Evolutionary conservation across 108 stramenopile species (phyloP), one percentile per base, ranked within the genome.

Genomic region (Fistulifera solaris): DNA sequence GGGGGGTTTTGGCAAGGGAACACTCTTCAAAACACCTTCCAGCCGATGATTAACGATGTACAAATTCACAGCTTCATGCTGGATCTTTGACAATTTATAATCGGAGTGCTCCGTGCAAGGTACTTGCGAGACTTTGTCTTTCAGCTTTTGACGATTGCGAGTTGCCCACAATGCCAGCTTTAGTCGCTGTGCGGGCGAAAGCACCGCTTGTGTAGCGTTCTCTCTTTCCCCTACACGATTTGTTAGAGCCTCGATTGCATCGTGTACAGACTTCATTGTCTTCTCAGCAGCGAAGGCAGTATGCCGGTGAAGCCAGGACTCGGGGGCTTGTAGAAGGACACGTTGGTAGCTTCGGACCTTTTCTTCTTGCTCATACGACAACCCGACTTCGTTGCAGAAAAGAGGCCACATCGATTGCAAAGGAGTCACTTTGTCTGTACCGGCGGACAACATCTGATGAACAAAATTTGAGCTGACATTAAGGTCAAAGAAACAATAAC

Each of bases 311-410:
- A 91, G 47, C 91, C 90, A 91, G 21, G 78, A 55, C 25, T 59
- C 58, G 10, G 56, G 52, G 27, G 75, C 62, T 23, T 71, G 67
- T 47, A 91, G 42, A 14, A 79, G 56, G 10, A 64, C 58, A 43
- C 81, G 58, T 54, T 95, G 90, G 43, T 70, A 72, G 1, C 38
- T 56, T 24, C 91, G 80, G 8, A 94, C 68, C 49, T 75, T 73
- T 56, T 93, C 96, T 59, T 97, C 94, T 57, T 95, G 94, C 27
- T 94, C 94, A 49, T 90, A 91, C 8, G 84, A 86, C 7, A 97
- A 61, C 22, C 80, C 74, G 52, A 95, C 71, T 75, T 97, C 96
- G 38, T 89, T 71, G 61, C 94, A 95, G 7, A 97, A 49, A 22
- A 94, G 61, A 7, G 92, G 89, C 96, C 96, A 97, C 82, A 97